phyloP scores from a whole-genome alignment of 2,329 filamentous ascomycete species.

The Verticillium alfalfae region DNA sequence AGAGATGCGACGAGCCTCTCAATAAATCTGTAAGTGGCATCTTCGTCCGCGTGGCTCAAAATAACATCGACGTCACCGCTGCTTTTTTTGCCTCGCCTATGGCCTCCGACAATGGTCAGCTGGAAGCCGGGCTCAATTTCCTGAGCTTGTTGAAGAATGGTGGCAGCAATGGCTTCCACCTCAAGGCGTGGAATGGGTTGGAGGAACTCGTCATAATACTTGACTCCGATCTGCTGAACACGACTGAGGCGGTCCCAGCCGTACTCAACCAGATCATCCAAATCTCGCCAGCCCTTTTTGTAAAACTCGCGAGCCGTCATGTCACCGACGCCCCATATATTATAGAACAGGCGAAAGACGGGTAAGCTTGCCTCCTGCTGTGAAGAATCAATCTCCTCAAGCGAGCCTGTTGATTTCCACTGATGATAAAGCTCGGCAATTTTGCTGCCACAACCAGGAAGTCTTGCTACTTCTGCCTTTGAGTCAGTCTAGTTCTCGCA shows the following conservation, averaged over 20 bases:
- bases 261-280: conserved; percentile 80
- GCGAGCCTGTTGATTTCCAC: conserved; percentile 55
- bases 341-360: conserved; percentile 65
- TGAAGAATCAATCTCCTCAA: conserved; percentile 60
- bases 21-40: conserved; percentile 64
- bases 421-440: conserved; percentile 74
- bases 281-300: conserved; percentile 69
- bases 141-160: conserved; percentile 63
- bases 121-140: conserved; percentile 50
- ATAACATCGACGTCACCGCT: conserved; percentile 84
- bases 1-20: conserved; percentile 65
- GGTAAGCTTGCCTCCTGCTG: conserved; percentile 59
- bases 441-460: conserved; percentile 80
- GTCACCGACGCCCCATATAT: conserved; percentile 89
- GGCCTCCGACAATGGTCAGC: conserved; percentile 69
- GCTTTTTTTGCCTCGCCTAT: conserved; percentile 68
- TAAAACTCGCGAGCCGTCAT: conserved; percentile 80
- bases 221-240: conserved; percentile 88
- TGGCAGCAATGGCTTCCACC: conserved; percentile 61
- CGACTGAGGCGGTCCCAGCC: conserved; percentile 72
- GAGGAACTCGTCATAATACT: conserved; percentile 85
- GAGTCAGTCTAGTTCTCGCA: background rate
- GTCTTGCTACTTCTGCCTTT: conserved; percentile 38
- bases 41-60: conserved; percentile 70
- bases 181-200: conserved; percentile 66